These are phyloP conservation scores for Euphorbia schlechtendalii DNA, from an alignment of 441 rosid genomes.

Conservation along the genomic window DNA sequence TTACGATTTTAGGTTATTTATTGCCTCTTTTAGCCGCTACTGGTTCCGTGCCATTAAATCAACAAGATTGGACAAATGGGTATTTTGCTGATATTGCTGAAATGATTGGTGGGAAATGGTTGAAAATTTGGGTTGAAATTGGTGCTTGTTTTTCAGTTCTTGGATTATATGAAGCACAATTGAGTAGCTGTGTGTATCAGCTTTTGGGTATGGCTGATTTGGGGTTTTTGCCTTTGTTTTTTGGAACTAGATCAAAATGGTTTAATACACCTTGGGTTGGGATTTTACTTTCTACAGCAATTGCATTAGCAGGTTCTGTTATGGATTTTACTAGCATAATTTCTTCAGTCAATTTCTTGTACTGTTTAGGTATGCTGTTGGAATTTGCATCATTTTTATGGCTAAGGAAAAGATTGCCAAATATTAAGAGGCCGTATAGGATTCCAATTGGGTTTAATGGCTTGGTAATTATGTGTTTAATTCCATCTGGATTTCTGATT, in stretches of 20 bases:
- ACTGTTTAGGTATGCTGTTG: constrained; percentile 69
- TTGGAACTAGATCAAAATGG: constrained; percentile 42
- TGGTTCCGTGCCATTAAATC: constrained; percentile 45
- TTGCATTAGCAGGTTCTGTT: constrained; percentile 45
- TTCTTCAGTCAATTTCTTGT: constrained; percentile 65
- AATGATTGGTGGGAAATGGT: constrained; percentile 43
- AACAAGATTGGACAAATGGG: constrained; percentile 34
- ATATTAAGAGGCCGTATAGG: constrained; percentile 49
- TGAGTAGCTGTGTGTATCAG: constrained; percentile 40
- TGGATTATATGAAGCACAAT: constrained; percentile 44
- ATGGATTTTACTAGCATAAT: constrained; percentile 56
- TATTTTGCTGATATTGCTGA: constrained; percentile 38
- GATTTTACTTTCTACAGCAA: constrained; percentile 46
- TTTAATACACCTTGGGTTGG: constrained; percentile 83
- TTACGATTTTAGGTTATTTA: constrained; percentile 56
- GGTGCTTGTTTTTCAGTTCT: constrained; percentile 34
- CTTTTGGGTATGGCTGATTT: constrained; percentile 45
- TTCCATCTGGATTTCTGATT: constrained; percentile 59
- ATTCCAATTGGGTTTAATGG: constrained; percentile 51
- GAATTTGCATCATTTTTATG: constrained; percentile 71
- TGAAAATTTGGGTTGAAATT: constrained; percentile 41
- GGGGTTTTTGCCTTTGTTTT: constrained; percentile 38
- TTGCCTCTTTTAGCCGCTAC: constrained; percentile 67
- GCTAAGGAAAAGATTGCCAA: constrained; percentile 51
- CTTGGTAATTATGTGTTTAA: constrained; percentile 51